Evolutionary conservation across 2,329 filamentous ascomycete genomes (phyloP).

Genomic region (Monascus ruber): DNA sequence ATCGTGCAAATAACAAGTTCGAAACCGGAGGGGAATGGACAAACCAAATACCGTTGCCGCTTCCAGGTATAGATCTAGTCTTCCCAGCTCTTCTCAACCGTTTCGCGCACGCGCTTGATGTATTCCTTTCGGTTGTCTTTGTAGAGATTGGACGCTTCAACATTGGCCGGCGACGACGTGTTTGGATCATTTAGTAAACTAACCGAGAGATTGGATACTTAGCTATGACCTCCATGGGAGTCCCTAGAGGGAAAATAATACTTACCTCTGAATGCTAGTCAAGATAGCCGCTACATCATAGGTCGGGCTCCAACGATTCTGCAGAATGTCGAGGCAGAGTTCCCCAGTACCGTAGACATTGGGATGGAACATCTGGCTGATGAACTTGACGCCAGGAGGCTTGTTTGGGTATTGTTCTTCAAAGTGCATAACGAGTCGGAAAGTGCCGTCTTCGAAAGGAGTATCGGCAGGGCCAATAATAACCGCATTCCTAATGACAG

Average conservation of each 20-base stretch:
- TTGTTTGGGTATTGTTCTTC: conserved; percentile 99
- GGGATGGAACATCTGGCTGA: conserved; percentile 98
- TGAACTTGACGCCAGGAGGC: conserved; percentile 94
- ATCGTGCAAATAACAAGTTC: background rate
- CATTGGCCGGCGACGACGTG: conserved; percentile 94
- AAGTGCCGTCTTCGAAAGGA: conserved; percentile 96
- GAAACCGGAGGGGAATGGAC: background rate
- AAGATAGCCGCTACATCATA: conserved; percentile 96
- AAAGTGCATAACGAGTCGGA: conserved; percentile 96
- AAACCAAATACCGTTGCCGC: background rate
- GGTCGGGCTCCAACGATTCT: conserved; percentile 97
- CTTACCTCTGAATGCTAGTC: conserved; percentile 92
- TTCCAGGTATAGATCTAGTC: conserved; percentile 42
- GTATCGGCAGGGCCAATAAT: conserved; percentile 96
- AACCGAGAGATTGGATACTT: background rate
- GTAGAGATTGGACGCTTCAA: conserved; percentile 95
- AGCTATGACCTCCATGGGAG: conserved; percentile 1
- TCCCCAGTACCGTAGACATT: conserved; percentile 97
- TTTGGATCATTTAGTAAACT: conserved; percentile 96
- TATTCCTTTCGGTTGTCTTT: conserved; percentile 98
- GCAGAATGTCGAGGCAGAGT: conserved; percentile 88
- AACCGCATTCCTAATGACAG: conserved; percentile 70
- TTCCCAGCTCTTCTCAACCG: conserved; percentile 99
- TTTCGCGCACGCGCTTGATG: conserved; percentile 86
- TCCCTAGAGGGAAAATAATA: background rate